Evolutionary conservation across 192 early-diverging fungal genomes (phyloP), one percentile per base, ranked within the genome.

Genomic region (Coemansia sp.): DNA sequence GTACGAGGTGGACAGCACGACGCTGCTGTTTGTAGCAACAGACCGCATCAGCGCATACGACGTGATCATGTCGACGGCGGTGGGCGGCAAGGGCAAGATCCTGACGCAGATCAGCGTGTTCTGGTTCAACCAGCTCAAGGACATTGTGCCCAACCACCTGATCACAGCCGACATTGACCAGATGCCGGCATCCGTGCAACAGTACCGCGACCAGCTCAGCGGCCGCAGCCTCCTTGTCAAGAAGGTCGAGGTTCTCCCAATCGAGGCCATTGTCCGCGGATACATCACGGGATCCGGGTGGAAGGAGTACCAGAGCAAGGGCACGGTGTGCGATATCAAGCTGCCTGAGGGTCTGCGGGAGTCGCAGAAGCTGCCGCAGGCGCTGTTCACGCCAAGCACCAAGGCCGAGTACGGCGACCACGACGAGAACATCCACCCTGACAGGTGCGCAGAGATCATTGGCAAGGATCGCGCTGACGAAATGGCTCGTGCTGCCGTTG

Each of bases 371-470:
- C 87, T 99, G 40, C 85, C 83, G 4, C 65, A 84, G 53, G 84
- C 94, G 9, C 70, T 99, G 28, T 99, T 95, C 70, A 99, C 97
- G 22, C 97, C 97, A 27, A 94, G 92, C 74, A 99, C 97, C 44
- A 99, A 99, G 84, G 97, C 97, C 33, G 97, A 99, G 58, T 87
- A 95, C 67, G 97, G 97, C 28, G 92, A 94, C 53, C 97, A 99
- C 58, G 94, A 99, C 74, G 94, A 97, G 64, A 98, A 98, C 80
- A 99, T 99, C 63, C 95, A 98, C 65, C 98, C 98, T 19, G 85
- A 82, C 72, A 92, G 91, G 72, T 83, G 87, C 86, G 86, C 87
- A 8, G 91, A 76, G 29, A 88, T 98, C 50, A 88, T 99, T 61
- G 97, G 97, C 20, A 83, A 85, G 45, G 76, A 87, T 34, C 82